phyloP scores from a whole-genome alignment of 768 basidiomycete genomes.

The Pleurotus citrinopileatus region DNA sequence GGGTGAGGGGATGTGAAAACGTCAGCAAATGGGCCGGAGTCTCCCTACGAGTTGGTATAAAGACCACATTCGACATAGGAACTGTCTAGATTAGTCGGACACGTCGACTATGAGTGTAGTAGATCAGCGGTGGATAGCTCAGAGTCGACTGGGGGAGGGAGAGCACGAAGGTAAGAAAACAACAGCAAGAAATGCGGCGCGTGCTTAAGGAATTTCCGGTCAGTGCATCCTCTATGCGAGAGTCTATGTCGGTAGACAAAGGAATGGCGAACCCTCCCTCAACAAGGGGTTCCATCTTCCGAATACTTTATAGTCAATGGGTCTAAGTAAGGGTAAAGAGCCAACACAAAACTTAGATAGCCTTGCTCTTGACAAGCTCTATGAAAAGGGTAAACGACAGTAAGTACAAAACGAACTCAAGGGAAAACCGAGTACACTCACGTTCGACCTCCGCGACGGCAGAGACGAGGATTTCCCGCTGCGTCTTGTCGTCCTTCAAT shows the following conservation, averaged over 20 bases:
- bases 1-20: too few species aligned
- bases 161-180: too few species aligned
- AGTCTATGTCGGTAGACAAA: not conserved
- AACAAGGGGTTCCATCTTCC: not conserved
- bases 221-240: too few species aligned
- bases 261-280: not conserved
- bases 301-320: not conserved
- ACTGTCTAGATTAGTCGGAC: too few species aligned
- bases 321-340: not conserved
- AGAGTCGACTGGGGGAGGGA: too few species aligned
- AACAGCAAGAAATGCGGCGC: too few species aligned
- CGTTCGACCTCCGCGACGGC: constrained; percentile 92
- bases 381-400: constrained; percentile 8
- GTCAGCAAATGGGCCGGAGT: too few species aligned
- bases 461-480: constrained; percentile 74
- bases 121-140: too few species aligned
- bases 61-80: too few species aligned
- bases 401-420: not conserved
- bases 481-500: constrained; percentile 85
- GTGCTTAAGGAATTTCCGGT: too few species aligned
- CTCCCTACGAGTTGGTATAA: too few species aligned
- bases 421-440: constrained; percentile 43
- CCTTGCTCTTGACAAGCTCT: constrained; percentile 93
- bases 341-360: constrained; percentile 49
- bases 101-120: too few species aligned